A percentile compares a stretch with the other conserved stretches of the same genome.
These are phyloP conservation scores for Reutealis trisperma DNA, from an alignment of 345 rosid species.

Conservation along the genomic window DNA sequence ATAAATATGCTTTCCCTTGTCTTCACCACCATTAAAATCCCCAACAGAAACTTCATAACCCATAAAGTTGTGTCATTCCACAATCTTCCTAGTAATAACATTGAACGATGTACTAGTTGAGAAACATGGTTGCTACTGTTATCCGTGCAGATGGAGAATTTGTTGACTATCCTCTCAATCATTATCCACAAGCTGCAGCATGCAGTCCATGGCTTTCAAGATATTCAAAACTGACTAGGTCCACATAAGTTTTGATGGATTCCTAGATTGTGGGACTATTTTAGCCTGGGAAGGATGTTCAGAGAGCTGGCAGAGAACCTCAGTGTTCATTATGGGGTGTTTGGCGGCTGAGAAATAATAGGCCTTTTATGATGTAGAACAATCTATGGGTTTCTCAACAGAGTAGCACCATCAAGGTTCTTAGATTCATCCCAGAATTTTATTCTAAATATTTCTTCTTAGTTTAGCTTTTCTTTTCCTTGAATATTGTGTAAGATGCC, in stretches of 20 bases:
- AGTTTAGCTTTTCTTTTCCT: neutral
- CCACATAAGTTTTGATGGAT: neutral
- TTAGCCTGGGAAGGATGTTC: neutral
- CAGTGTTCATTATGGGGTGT: neutral
- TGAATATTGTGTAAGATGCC: neutral
- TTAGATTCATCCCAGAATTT: neutral
- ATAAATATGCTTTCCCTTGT: neutral
- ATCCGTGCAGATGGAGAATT: neutral
- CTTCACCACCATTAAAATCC: neutral
- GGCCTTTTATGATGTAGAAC: neutral
- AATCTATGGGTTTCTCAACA: neutral
- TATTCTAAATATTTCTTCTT: neutral
- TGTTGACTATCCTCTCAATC: neutral
- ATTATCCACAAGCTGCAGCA: neutral
- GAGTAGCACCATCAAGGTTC: slow-evolving; percentile 1
- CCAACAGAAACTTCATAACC: neutral
- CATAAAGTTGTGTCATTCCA: neutral
- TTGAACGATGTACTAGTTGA: neutral
- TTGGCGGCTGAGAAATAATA: neutral
- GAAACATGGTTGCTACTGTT: neutral
- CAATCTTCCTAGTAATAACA: neutral
- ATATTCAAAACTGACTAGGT: neutral
- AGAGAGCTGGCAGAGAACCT: neutral
- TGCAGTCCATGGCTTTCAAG: neutral
- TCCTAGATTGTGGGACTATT: neutral